Evolutionary conservation across 139 green algal species (phyloP).

Genomic region (Chlamydomonas urium): DNA sequence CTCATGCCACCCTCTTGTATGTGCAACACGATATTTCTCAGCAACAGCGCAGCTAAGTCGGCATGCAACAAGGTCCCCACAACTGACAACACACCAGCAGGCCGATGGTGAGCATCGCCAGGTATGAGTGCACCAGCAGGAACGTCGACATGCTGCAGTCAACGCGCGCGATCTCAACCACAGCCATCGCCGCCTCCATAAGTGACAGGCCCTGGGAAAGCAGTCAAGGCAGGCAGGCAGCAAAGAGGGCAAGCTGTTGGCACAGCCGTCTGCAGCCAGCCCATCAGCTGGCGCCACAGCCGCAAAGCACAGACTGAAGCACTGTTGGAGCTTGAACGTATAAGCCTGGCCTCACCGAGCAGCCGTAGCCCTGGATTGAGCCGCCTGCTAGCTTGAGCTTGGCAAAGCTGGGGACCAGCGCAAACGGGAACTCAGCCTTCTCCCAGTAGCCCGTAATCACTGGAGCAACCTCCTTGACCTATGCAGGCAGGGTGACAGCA

Average conservation of each 20-base stretch:
- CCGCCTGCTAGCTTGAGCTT: conserved; percentile 73
- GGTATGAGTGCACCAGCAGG: conserved; percentile 87
- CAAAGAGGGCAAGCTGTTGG: too few relatives aligned
- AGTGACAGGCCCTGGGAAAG: conserved; percentile 65
- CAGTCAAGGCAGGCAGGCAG: too few relatives aligned
- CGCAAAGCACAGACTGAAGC: neutral
- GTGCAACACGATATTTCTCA: too few relatives aligned
- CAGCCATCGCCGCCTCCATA: conserved; percentile 66
- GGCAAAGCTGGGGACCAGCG: conserved; percentile 72
- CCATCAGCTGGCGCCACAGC: too few relatives aligned
- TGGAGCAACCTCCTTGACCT: conserved; percentile 84
- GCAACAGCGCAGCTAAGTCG: too few relatives aligned
- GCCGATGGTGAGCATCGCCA: conserved; percentile 82
- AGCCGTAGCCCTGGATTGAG: conserved; percentile 75
- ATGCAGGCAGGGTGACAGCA: conserved; percentile 6
- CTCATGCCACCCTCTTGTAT: too few relatives aligned
- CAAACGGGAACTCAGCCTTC: conserved; percentile 78
- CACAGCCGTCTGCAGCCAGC: too few relatives aligned
- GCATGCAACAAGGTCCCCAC: too few relatives aligned
- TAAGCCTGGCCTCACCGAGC: conserved; percentile 64
- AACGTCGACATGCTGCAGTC: conserved; percentile 87
- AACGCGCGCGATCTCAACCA: conserved; percentile 83
- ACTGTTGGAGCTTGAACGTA: neutral
- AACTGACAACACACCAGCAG: conserved; percentile 44
- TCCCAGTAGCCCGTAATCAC: conserved; percentile 89